Base-by-base conservation (phyloP, 1,139 yeast genomes). In the Pichia sp. region DNA sequence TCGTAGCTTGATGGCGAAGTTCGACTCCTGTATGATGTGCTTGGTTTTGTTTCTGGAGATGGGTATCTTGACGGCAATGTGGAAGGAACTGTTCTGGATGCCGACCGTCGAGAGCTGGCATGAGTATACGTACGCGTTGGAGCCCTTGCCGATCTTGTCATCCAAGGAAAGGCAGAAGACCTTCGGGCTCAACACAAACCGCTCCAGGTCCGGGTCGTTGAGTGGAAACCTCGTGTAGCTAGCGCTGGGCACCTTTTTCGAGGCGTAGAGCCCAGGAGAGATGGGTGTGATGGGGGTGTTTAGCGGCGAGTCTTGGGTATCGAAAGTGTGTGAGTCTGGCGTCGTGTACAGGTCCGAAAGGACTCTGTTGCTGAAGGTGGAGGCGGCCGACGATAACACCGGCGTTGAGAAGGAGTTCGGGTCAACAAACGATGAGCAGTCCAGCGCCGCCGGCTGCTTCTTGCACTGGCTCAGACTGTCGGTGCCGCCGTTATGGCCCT, bases 11-110 rank as follows among this genome's bases (percentile, higher is more conserved):
- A 64, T 55, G 30, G 67, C 59, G 34, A 71, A 59, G n/a, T 63
- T 59, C 23, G 70, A 59, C 54, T 72, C 76, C 50, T 61, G 64
- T 54, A 67, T 64, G 8, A 72, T 62, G 42, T 59, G 56, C 47
- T 63, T 65, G n/a, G 63, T 62, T 44, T 65, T 65, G 38, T 60
- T 66, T 11, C 56, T 53, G 5, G 64, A 62, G 1, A 55, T 58
- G 5, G 76, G 75, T 4, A 72, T 64, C 56, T 72, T 72, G 1
- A 71, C 56, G 3, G 74, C 74, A 38, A 66, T 60, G 1, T 54
- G 42, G 15, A 62, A 50, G 8, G 56, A 38, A 8, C 47, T 45
- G 11, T 40, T 23, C 11, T 50, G 43, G 36, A 55, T 16, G 36
- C 54, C 57, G 8, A 44, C 46, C 1, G 62, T 55, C 1, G 58